phyloP scores from a whole-genome alignment of 495 filamentous ascomycete species.

The Aspergillus kassunensis region DNA sequence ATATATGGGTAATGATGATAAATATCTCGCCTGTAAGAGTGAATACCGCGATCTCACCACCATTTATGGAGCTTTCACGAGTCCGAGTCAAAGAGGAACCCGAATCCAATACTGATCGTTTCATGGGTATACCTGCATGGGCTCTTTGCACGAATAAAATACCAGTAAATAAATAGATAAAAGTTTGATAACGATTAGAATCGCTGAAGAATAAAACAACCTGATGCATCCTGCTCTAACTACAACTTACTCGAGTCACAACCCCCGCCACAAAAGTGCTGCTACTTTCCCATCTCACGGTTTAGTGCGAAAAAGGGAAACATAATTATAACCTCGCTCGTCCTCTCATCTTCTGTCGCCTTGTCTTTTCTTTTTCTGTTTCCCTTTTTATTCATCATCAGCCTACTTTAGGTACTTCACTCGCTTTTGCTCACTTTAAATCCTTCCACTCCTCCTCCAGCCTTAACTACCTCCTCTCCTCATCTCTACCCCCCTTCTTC shows the following conservation, averaged over 20 bases:
- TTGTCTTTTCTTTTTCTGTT: conserved; percentile 9
- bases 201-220: not conserved
- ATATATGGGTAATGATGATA: conserved; percentile 2
- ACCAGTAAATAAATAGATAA: conserved; percentile 9
- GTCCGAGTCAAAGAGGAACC: not conserved
- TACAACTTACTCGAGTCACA: not conserved
- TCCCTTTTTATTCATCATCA: conserved; percentile 19
- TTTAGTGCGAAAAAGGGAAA: conserved; percentile 14
- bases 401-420: conserved; percentile 5
- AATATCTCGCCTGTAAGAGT: not conserved
- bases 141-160: not conserved
- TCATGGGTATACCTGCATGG: not conserved
- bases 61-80: not conserved
- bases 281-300: conserved; percentile 13
- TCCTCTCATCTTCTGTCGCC: not conserved
- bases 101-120: not conserved
- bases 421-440: conserved; percentile 12
- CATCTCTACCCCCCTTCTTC: conserved; percentile 13
- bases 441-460: conserved; percentile 8
- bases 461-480: conserved; percentile 5
- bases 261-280: conserved; percentile 21
- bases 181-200: not conserved
- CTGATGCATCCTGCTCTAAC: not conserved
- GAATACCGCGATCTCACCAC: conserved; percentile 7
- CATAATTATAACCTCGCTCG: conserved; percentile 1